These are phyloP conservation scores for Talaromyces adpressus DNA, from an alignment of 495 filamentous ascomycete genomes.

Conservation along the genomic window DNA sequence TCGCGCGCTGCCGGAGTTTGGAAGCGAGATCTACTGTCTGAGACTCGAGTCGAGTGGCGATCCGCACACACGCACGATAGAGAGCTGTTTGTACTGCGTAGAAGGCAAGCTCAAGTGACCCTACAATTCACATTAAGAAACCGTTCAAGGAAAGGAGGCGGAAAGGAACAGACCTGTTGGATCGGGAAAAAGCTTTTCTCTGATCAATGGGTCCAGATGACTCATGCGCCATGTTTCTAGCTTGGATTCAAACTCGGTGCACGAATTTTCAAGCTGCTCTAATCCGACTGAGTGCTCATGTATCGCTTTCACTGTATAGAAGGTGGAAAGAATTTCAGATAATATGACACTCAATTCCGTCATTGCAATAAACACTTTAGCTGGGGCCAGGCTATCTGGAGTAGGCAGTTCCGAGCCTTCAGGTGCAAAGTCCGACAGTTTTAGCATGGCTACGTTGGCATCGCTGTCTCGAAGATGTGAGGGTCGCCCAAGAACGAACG, in stretches of 20 bases:
- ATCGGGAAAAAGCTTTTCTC: conserved; percentile 3
- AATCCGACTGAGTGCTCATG: conserved; percentile 4
- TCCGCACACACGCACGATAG: conserved; percentile 4
- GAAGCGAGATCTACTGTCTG: conserved; percentile 4
- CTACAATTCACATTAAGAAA: neutral
- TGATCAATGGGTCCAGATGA: conserved; percentile 5
- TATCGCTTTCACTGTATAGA: conserved; percentile 2
- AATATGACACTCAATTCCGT: conserved; percentile 6
- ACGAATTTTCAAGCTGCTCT: conserved; percentile 5
- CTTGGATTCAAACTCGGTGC: conserved; percentile 2
- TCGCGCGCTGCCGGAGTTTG: neutral
- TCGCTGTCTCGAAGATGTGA: conserved; percentile 4
- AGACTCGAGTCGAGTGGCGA: neutral
- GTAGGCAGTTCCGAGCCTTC: conserved; percentile 5
- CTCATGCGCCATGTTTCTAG: conserved; percentile 1
- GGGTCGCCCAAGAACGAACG: conserved; percentile 4
- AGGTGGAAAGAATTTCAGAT: conserved; percentile 1
- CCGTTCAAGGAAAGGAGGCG: neutral
- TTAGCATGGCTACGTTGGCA: conserved; percentile 7
- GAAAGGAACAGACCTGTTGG: conserved; percentile 1
- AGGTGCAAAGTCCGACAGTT: conserved; percentile 5
- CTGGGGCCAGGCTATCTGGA: neutral
- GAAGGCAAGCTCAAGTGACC: conserved; percentile 6
- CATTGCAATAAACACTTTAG: conserved; percentile 6
- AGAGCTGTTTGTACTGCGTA: conserved; percentile 4